phyloP scores from a whole-genome alignment of 225 moss, liverwort and hornwort species.

The Takakia lepidozioides region DNA sequence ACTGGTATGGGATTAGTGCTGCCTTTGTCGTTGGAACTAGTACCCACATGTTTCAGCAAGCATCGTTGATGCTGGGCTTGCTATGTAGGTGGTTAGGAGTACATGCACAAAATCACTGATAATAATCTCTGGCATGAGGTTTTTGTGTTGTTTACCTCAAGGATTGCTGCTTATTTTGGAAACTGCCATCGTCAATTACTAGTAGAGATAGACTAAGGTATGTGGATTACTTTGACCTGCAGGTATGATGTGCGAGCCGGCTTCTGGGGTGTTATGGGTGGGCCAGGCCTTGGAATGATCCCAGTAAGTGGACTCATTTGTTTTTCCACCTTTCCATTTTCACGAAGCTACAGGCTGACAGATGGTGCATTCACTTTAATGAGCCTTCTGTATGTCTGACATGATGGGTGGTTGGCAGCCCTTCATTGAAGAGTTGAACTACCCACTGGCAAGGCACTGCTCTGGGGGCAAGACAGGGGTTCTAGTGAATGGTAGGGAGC shows the following conservation, averaged over 20 bases:
- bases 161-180: too few species aligned
- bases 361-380: background rate
- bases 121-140: too few species aligned
- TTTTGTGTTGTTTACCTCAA: too few species aligned
- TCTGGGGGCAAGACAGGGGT: slow-evolving; percentile 79
- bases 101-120: too few species aligned
- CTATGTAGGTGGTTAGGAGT: too few species aligned
- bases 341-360: background rate
- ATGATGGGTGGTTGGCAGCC: slow-evolving; percentile 46
- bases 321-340: background rate
- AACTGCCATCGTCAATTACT: too few species aligned
- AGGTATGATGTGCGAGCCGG: slow-evolving; percentile 95
- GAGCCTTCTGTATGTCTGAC: too few species aligned
- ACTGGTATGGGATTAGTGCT: slow-evolving; percentile 56
- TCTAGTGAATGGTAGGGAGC: slow-evolving; percentile 95
- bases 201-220: too few species aligned
- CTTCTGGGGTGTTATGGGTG: slow-evolving; percentile 90
- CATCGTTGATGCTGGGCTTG: too few species aligned
- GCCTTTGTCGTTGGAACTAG: background rate
- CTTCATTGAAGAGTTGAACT: slow-evolving; percentile 76
- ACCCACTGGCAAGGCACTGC: slow-evolving; percentile 71
- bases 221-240: slow-evolving; percentile 14
- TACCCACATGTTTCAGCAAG: background rate
- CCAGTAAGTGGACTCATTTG: slow-evolving; percentile 61
- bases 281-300: slow-evolving; percentile 77